Base-by-base conservation (phyloP, 2,329 filamentous ascomycete genomes). In the Chalaropsis thielavioides region DNA sequence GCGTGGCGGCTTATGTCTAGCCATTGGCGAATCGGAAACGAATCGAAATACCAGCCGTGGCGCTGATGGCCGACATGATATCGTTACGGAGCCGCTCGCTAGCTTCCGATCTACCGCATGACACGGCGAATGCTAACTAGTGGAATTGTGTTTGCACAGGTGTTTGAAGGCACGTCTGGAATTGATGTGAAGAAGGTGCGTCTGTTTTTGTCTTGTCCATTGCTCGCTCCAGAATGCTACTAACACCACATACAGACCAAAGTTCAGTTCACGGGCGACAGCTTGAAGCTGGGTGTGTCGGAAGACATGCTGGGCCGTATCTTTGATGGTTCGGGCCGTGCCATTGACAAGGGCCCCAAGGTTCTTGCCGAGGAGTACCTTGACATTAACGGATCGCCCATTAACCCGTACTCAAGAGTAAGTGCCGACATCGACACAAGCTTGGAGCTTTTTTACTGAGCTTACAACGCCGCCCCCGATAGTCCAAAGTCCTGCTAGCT, bases 261-360 rank as follows among this genome's bases (percentile, higher is more conserved):
- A 82, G 92, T 99, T 76, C 90, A 99, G 76, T 97, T 99, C 77
- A 95, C 89, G 40, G 94, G 94, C 68, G 84, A 96, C 79, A 97
- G 90, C 80, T 80, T 99, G 80, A 97, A 97, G 84, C 88, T 99
- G 63, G 94, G 94, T 77, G 94, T 99, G 67, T 97, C 94, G 63
- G 95, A 99, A 79, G 94, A 99, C 80, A 99, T 99, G 94, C 79
- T 99, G 78, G 94, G 94, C 70, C 92, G 95, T 80, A 91, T 97
- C 76, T 99, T 99, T 75, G 92, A 99, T 80, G 94, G 94, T 72
- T 97, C 94, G 68, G 94, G 94, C 74, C 88, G 92, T 76, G 89
- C 95, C 71, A 99, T 99, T 76, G 94, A 99, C 80, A 99, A 97
- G 80, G 94, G 95, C 64, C 94, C 94, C 68, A 97, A 96, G 80